Base-by-base conservation (phyloP, 1,139 yeast species). In the Komagataea norvegica region DNA sequence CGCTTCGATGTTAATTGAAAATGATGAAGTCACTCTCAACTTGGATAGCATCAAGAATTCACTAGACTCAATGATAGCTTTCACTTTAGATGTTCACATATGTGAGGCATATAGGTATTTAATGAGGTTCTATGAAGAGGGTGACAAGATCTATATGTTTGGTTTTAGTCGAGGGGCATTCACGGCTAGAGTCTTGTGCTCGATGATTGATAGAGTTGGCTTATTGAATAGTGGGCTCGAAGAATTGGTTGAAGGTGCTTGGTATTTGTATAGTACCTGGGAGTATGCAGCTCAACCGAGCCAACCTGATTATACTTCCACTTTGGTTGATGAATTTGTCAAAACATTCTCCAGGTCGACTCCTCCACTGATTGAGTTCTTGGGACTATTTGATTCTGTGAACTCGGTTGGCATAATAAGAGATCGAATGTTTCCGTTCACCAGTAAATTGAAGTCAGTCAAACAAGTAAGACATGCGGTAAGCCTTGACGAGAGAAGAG, bases 121-220 rank as follows among this genome's bases (percentile, higher is more conserved):
- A 29, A 65, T 76, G 65, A 60, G 60, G 22, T 62, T 62, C 46
- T 77, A 74, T 47, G 56, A 57, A 27, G 51, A 56, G 0, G 79
- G 76, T 0, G 84, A 77, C 49, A 61, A 56, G 36, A 67, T 79
- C 7, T 74, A 61, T 45, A 53, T 79, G 49, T 71, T 78, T 62
- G 86, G 87, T 0, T 78, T 72, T 49, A 68, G 84, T 41, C 64
- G 86, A 29, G 86, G 86, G 8, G 79, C 84, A 5, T 78, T 77
- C 52, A 67, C 75, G 4, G 84, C 83, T 0, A 61, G 84, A 33
- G 74, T 79, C 1, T 54, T 79, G 15, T 73, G 77, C 1, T 82
- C 82, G 0, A 75, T 79, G 84, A 60, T 79, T 13, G 80, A 74
- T 45, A 58, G 72, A 36, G 77, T 78, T 8, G 86, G 85, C 0